Evolutionary conservation across 2,329 filamentous ascomycete genomes (phyloP).

Genomic region (Orbilia ellipsospora): DNA sequence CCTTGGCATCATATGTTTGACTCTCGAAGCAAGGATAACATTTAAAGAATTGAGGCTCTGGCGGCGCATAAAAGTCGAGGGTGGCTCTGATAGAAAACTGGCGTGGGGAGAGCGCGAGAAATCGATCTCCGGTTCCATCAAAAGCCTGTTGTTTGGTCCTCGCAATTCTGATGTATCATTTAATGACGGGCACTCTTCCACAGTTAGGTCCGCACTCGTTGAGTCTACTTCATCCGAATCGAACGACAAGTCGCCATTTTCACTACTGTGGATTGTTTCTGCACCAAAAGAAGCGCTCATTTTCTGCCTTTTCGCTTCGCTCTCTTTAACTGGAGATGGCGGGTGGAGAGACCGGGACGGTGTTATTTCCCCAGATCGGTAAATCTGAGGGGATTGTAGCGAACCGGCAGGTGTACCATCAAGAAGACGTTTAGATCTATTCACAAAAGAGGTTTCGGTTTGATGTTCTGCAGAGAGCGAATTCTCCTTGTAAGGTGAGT

Average conservation of each 20-base stretch:
- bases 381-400: constrained; percentile 6
- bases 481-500: constrained; percentile 25
- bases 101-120: constrained; percentile 45
- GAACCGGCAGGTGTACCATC: constrained; percentile 34
- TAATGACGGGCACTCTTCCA: background rate
- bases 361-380: constrained; percentile 8
- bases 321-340: constrained; percentile 45
- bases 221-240: constrained; percentile 1
- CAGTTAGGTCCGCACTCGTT: constrained; percentile 1
- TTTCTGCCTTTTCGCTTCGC: constrained; percentile 42
- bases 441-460: constrained; percentile 23
- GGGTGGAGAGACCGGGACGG: constrained; percentile 29
- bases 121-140: constrained; percentile 39
- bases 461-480: constrained; percentile 2
- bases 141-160: constrained; percentile 36
- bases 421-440: constrained; percentile 33
- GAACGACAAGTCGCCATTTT: constrained; percentile 3
- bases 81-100: constrained; percentile 34
- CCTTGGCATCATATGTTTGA: constrained; percentile 53
- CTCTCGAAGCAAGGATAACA: constrained; percentile 44
- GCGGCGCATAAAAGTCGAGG: constrained; percentile 27
- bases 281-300: constrained; percentile 20
- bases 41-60: constrained; percentile 41
- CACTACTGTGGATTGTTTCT: background rate
- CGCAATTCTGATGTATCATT: constrained; percentile 9